Evolutionary conservation across 495 filamentous ascomycete species (phyloP).

Genomic region (Aspergillus ostianus): DNA sequence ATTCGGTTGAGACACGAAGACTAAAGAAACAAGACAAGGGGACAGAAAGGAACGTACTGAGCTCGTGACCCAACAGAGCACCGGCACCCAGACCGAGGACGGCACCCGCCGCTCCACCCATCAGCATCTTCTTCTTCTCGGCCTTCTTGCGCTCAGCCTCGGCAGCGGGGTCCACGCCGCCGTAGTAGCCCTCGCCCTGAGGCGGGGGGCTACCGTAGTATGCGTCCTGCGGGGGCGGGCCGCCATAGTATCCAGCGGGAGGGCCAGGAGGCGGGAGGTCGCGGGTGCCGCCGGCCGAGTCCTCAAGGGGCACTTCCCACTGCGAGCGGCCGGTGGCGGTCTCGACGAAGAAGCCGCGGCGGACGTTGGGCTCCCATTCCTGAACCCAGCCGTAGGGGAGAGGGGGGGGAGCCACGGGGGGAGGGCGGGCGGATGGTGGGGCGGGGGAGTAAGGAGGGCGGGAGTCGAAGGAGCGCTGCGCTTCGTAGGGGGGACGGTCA

Average conservation of each 20-base stretch:
- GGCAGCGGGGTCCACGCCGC: constrained; percentile 9
- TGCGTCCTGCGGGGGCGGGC: constrained; percentile 4
- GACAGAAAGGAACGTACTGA: constrained; percentile 38
- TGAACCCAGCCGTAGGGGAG: constrained; percentile 59
- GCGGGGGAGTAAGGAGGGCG: constrained; percentile 17
- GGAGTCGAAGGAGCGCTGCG: constrained; percentile 19
- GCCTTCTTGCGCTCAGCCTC: constrained; percentile 44
- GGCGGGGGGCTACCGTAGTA: constrained; percentile 8
- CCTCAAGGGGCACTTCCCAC: constrained; percentile 51
- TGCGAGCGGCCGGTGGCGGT: constrained; percentile 57
- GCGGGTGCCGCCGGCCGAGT: constrained; percentile 22
- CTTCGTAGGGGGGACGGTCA: constrained; percentile 15
- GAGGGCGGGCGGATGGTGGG: constrained; percentile 29
- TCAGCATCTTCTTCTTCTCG: constrained; percentile 41
- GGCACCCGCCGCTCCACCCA: constrained; percentile 52
- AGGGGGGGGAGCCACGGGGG: constrained; percentile 43
- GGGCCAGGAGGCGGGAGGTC: constrained; percentile 20
- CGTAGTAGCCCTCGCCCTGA: constrained; percentile 2
- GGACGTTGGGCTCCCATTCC: constrained; percentile 54
- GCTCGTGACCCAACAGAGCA: constrained; percentile 53
- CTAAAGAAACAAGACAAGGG: constrained; percentile 1
- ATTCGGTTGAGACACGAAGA: neutral
- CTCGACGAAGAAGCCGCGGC: constrained; percentile 62
- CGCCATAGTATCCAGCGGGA: constrained; percentile 5
- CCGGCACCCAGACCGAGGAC: constrained; percentile 57